Conservation (phyloP, 257 asterid species). For the Gardenia jasminoides region DNA sequence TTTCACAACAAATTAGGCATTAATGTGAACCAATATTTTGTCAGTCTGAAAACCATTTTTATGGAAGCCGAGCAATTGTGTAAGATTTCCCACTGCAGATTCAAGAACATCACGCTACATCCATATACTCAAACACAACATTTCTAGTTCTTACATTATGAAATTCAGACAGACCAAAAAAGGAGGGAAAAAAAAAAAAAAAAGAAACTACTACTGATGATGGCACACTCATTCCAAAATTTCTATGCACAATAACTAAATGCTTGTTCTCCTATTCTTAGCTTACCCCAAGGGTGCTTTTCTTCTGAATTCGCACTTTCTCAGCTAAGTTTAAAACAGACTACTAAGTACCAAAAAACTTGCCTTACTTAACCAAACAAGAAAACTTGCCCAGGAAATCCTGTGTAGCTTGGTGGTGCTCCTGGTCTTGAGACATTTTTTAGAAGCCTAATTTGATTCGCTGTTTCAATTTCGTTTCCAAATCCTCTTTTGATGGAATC, state of each 20-base stretch:
- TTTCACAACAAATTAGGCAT: not conserved
- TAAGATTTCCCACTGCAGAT: too few relatives aligned
- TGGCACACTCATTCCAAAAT: not conserved
- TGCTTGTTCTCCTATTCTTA: not conserved
- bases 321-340: not conserved
- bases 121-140: not conserved
- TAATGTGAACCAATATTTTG: too few relatives aligned
- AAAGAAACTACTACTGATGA: not conserved
- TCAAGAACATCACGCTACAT: not conserved
- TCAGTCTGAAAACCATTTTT: not conserved
- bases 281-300: not conserved
- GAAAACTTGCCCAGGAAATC: not conserved
- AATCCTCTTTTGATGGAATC: slow-evolving; percentile 57
- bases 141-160: not conserved
- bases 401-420: not conserved
- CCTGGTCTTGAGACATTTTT: not conserved
- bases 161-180: not conserved
- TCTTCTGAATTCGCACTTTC: not conserved
- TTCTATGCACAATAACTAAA: not conserved
- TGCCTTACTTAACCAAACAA: not conserved
- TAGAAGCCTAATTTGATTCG: slow-evolving; percentile 50
- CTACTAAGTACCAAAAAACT: not conserved
- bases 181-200: too few relatives aligned
- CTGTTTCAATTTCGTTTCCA: slow-evolving; percentile 44
- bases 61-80: not conserved